Conservation (phyloP, 306 rosid genomes). For the Chamaecrista fasciculata region DNA sequence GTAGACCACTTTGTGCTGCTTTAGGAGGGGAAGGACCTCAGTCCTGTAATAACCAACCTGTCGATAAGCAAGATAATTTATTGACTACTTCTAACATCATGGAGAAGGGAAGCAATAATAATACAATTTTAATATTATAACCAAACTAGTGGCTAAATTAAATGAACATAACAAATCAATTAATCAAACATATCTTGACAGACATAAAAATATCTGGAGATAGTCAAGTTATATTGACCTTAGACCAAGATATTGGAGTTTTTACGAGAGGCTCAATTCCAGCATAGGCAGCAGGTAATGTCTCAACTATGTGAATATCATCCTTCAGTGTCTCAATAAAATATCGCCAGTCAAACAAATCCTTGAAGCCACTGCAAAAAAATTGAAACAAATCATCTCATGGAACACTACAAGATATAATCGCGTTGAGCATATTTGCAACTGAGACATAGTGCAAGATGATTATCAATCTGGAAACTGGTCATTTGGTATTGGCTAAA, state of each 20-base stretch:
- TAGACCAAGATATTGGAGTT: slow-evolving; percentile 95
- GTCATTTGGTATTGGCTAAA: slow-evolving; percentile 12
- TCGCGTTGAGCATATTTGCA: not conserved
- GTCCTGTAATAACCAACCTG: slow-evolving; percentile 79
- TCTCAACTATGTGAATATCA: slow-evolving; percentile 83
- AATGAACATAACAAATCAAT: slow-evolving; percentile 14
- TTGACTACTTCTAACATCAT: not conserved
- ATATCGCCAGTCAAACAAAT: slow-evolving; percentile 91
- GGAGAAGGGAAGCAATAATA: slow-evolving; percentile 20
- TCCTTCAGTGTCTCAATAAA: slow-evolving; percentile 77
- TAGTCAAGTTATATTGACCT: slow-evolving; percentile 47
- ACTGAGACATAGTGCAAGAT: not conserved
- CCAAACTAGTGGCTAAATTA: slow-evolving; percentile 8
- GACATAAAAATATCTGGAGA: slow-evolving; percentile 19
- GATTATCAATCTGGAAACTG: slow-evolving; percentile 18
- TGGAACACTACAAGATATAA: slow-evolving; percentile 16
- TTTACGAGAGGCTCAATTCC: slow-evolving; percentile 71
- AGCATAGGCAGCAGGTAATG: slow-evolving; percentile 65
- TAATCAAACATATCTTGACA: not conserved
- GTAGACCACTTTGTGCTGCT: slow-evolving; percentile 82
- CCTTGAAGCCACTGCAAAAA: slow-evolving; percentile 84
- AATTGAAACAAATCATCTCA: slow-evolving; percentile 25
- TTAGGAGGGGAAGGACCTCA: slow-evolving; percentile 79
- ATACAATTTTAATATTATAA: slow-evolving; percentile 12
- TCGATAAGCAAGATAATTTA: slow-evolving; percentile 30